Conservation (phyloP, 2,329 filamentous ascomycete species). For the Rachicladosporium sp. region DNA sequence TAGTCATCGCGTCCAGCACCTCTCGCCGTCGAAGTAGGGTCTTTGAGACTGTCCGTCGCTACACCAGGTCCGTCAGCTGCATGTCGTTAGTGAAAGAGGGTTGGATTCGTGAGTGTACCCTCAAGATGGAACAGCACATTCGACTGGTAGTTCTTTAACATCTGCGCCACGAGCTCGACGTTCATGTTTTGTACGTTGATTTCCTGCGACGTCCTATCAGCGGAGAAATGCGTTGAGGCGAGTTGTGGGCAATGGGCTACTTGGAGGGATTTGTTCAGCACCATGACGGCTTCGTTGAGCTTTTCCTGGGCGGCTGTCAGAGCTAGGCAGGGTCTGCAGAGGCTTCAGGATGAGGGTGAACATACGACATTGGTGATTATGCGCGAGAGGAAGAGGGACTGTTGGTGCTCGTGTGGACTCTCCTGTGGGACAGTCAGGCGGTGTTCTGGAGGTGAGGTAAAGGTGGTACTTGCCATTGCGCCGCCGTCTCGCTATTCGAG, state of each 20-base stretch:
- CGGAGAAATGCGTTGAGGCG: neutral
- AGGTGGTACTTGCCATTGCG: too few species aligned
- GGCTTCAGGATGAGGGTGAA: slow-evolving; percentile 10
- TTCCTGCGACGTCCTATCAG: slow-evolving; percentile 45
- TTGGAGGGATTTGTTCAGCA: slow-evolving; percentile 85
- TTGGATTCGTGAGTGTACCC: slow-evolving; percentile 44
- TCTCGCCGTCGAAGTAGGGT: slow-evolving; percentile 22
- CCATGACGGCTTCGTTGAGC: slow-evolving; percentile 83
- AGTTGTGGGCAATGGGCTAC: slow-evolving; percentile 31
- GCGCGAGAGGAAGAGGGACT: slow-evolving; percentile 80
- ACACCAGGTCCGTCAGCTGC: slow-evolving; percentile 3
- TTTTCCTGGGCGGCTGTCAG: slow-evolving; percentile 57
- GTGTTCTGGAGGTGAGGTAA: too few species aligned
- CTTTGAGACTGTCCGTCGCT: slow-evolving; percentile 77
- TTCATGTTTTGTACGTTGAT: slow-evolving; percentile 99
- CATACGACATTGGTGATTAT: slow-evolving; percentile 96
- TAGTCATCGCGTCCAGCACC: too few species aligned
- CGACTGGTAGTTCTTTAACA: slow-evolving; percentile 99
- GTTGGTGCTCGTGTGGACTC: slow-evolving; percentile 94
- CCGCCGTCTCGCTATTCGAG: too few species aligned
- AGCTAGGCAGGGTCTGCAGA: too few species aligned
- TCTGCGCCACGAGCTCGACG: slow-evolving; percentile 90
- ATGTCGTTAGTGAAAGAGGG: neutral
- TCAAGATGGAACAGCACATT: slow-evolving; percentile 96
- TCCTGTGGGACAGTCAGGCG: slow-evolving; percentile 45